A percentile compares a stretch with the other conserved stretches of the same genome.
Conservation (phyloP, 495 filamentous ascomycete species). For the Penicillium silybi region DNA sequence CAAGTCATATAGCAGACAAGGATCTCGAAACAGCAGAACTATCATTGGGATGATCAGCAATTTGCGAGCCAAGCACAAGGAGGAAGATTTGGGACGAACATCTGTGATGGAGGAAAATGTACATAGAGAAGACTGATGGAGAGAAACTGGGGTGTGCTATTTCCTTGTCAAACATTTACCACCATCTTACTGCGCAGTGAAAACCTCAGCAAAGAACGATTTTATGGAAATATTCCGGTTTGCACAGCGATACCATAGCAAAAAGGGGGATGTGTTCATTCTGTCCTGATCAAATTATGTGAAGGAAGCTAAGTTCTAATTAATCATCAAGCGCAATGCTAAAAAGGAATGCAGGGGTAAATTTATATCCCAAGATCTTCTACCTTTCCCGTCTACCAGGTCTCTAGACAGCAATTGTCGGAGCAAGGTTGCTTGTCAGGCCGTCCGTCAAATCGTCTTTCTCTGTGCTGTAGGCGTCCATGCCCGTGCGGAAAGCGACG, state of each 20-base stretch:
- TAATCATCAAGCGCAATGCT: background rate
- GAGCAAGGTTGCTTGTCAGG: constrained; percentile 1
- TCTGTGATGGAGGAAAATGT: too few species aligned
- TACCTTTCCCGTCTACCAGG: background rate
- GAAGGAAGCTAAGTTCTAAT: background rate
- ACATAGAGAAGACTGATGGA: too few species aligned
- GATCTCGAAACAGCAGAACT: too few species aligned
- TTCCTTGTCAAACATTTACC: too few species aligned
- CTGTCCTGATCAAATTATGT: background rate
- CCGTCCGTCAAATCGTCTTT: constrained; percentile 8
- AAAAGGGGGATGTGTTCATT: background rate
- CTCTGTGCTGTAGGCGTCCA: background rate
- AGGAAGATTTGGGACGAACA: too few species aligned
- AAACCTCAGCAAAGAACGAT: too few species aligned
- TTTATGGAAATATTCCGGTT: too few species aligned
- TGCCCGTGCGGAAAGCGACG: constrained; percentile 1
- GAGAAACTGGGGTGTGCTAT: too few species aligned
- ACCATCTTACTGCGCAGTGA: too few species aligned
- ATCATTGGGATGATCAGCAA: too few species aligned
- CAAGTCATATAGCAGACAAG: too few species aligned
- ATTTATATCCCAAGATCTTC: background rate
- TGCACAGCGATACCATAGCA: background rate
- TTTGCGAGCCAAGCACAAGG: too few species aligned
- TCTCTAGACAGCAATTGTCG: constrained; percentile 9
- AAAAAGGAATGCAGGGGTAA: background rate